Conservation (phyloP, 805 yeast genomes). For the Blastobotrys americana region DNA sequence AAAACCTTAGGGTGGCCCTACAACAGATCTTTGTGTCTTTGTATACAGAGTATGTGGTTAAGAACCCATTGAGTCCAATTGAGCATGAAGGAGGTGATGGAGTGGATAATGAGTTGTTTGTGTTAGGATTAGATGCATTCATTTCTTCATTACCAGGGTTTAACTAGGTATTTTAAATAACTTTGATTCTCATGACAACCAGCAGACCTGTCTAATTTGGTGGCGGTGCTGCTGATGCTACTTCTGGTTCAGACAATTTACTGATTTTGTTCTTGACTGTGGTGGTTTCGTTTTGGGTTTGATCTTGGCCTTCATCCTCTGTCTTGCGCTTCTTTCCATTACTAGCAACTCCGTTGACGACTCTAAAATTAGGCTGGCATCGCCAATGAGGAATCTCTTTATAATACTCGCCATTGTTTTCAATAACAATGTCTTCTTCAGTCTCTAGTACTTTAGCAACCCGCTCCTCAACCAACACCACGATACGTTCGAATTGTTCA, state of each 20-base stretch:
- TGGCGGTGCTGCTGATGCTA: too few relatives aligned
- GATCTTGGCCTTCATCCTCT: background rate
- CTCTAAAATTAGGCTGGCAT: constrained; percentile 90
- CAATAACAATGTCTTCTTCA: constrained; percentile 52
- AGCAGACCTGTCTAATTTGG: too few relatives aligned
- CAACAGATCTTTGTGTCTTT: constrained; percentile 52
- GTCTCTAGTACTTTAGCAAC: constrained; percentile 50
- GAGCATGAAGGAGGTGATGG: constrained; percentile 48
- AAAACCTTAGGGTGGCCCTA: constrained; percentile 48
- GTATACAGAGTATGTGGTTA: constrained; percentile 54
- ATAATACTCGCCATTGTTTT: constrained; percentile 60
- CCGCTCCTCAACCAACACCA: constrained; percentile 55
- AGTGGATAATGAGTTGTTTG: constrained; percentile 52
- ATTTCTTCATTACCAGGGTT: constrained; percentile 30
- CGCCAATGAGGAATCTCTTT: constrained; percentile 89
- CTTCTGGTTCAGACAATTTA: too few relatives aligned
- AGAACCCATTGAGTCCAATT: constrained; percentile 53
- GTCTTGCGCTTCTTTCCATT: constrained; percentile 25
- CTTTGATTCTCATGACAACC: too few relatives aligned
- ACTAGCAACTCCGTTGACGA: constrained; percentile 63
- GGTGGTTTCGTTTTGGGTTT: background rate
- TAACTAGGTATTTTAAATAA: too few relatives aligned
- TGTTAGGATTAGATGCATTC: constrained; percentile 47
- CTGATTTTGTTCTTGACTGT: background rate
- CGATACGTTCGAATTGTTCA: constrained; percentile 49